These are phyloP conservation scores for Lathyrus sativus DNA, from an alignment of 306 rosid species.

Conservation along the genomic window DNA sequence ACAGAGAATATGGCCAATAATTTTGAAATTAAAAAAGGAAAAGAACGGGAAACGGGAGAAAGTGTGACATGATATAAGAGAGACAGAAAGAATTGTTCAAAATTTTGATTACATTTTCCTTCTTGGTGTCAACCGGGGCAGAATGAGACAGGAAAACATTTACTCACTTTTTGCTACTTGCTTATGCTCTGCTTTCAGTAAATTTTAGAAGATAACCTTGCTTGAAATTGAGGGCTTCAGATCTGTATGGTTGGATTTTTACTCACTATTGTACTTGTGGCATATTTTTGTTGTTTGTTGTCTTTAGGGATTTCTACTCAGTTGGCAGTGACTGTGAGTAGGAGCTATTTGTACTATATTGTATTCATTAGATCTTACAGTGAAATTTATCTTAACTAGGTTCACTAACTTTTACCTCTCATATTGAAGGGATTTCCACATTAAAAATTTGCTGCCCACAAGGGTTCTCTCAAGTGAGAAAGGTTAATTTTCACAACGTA, in stretches of 20 bases:
- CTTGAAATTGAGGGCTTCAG: background rate
- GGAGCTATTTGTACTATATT: background rate
- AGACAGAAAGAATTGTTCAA: background rate
- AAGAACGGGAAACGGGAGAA: background rate
- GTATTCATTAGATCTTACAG: background rate
- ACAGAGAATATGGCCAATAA: slow-evolving; percentile 1
- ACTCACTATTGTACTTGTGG: background rate
- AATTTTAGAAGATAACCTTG: background rate
- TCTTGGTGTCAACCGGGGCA: slow-evolving; percentile 1
- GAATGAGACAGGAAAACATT: no score
- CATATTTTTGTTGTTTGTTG: background rate
- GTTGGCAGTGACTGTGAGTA: no score
- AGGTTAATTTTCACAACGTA: background rate
- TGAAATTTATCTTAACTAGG: background rate
- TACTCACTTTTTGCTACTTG: background rate
- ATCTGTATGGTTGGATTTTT: slow-evolving; percentile 7
- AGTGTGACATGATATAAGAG: background rate
- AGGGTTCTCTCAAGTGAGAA: background rate
- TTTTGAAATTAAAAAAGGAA: background rate
- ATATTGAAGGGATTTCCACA: background rate
- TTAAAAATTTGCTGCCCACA: background rate
- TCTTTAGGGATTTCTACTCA: background rate
- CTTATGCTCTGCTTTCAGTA: background rate
- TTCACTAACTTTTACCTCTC: background rate
- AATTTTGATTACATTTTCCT: background rate